Evolutionary conservation across 768 basidiomycete genomes (phyloP), one percentile per base, ranked within the genome.

Genomic region (Boletus speciosus): DNA sequence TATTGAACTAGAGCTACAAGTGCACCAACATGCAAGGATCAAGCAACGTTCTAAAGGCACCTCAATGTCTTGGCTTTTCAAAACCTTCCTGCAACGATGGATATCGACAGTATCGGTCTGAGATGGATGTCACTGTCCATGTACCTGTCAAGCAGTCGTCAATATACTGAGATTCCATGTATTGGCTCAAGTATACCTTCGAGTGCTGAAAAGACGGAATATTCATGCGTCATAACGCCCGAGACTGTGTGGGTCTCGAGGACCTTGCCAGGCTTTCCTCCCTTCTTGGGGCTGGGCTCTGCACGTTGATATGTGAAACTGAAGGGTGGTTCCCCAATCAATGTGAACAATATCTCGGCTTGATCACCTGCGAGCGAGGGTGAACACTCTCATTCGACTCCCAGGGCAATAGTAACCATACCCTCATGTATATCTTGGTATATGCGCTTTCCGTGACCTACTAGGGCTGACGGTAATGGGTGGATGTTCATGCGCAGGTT

Each of bases 241-340:
- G 90, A 90, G 19, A 93, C 90, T 0, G 93, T 95, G 64, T 95
- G 93, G 16, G 91, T 91, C 71, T 95, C 93, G 7, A 95, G 78
- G n/a, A 94, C 83, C 65, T 87, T 90, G 48, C 83, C 84, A 39
- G 82, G 76, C 60, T 81, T 85, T 46, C 81, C 80, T 31, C 86
- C 85, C 66, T 88, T 89, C 73, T 80, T 83, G 4, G 75, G 69
- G 47, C 76, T 79, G 19, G 84, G 78, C 70, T 92, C 91, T 2
- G 90, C 80, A 44, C 92, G 82, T 68, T 93, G 90, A 71, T 95
- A 95, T 0, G 93, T 94, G 73, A 99, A 98, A 1, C 94, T 88
- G 74, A 98, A 99, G 0, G 97, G 97, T 16, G 97, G 88, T 66
- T 91, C 88, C 42, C 97, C 97, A 32, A 86, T 77, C 49, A 99